Percentiles rank a stretch among this genome's conserved stretches.
phyloP scores from a whole-genome alignment of 768 basidiomycete species.

The Mrakia blollopis region DNA sequence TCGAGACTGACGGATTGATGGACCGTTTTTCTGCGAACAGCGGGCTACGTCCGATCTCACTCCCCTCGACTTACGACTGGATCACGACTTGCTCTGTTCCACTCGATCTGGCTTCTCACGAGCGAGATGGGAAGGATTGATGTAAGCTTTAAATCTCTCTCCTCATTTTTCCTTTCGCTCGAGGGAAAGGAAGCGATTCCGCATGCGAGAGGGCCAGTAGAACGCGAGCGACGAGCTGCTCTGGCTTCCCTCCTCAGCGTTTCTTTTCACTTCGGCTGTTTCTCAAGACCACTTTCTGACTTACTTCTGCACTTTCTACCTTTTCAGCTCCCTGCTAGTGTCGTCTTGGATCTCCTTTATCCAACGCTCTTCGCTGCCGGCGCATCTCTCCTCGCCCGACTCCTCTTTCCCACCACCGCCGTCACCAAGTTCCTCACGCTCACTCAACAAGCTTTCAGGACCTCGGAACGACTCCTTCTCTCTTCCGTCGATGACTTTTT shows the following conservation, averaged over 20 bases:
- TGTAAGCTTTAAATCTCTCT: neutral
- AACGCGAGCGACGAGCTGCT: too few species aligned
- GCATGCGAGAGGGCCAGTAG: too few species aligned
- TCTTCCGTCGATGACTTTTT: slow-evolving; percentile 31
- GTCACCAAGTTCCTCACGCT: slow-evolving; percentile 19
- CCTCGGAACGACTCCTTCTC: slow-evolving; percentile 29
- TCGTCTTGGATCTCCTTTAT: slow-evolving; percentile 26
- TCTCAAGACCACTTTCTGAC: too few species aligned
- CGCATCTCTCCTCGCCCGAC: slow-evolving; percentile 2
- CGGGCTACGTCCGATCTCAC: slow-evolving; percentile 10
- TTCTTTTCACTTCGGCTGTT: neutral
- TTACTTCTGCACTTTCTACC: neutral
- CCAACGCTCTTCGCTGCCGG: slow-evolving; percentile 28
- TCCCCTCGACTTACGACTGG: slow-evolving; percentile 15
- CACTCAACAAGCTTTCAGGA: slow-evolving; percentile 25
- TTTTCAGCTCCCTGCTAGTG: slow-evolving; percentile 7
- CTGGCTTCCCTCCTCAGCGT: neutral
- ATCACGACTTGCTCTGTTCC: slow-evolving; percentile 24
- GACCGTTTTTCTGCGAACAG: neutral
- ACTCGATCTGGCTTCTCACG: slow-evolving; percentile 25
- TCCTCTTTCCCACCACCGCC: slow-evolving; percentile 28
- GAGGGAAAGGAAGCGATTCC: too few species aligned
- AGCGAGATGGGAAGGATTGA: slow-evolving; percentile 10
- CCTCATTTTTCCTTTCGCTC: too few species aligned
- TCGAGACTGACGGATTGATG: too few species aligned